Conservation (phyloP, 257 asterid species). For the Coffea canephora region DNA sequence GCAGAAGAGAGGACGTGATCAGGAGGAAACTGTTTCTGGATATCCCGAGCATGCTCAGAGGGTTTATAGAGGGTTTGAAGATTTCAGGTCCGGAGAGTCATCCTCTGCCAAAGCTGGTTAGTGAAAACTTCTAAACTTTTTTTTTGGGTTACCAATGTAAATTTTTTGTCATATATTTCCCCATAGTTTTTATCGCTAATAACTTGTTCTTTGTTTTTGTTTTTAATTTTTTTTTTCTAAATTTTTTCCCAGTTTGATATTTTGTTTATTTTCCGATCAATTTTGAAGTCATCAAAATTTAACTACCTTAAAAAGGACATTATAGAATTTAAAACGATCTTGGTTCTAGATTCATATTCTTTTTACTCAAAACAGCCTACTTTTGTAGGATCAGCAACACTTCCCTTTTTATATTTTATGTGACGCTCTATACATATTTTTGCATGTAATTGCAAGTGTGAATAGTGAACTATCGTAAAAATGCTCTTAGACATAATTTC, state of each 20-base stretch:
- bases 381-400: background rate
- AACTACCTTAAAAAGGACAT: background rate
- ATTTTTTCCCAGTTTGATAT: background rate
- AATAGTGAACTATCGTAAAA: slow-evolving; percentile 3
- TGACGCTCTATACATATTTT: background rate
- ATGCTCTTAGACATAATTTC: background rate
- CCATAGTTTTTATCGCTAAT: background rate
- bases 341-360: background rate
- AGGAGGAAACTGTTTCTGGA: slow-evolving; percentile 41
- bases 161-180: background rate
- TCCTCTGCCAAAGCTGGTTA: slow-evolving; percentile 54
- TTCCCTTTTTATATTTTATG: background rate
- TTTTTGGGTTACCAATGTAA: background rate
- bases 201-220: background rate
- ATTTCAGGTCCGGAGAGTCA: slow-evolving; percentile 35
- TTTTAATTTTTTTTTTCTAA: background rate
- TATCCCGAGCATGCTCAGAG: slow-evolving; percentile 27
- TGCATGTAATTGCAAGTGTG: slow-evolving; percentile 27
- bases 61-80: slow-evolving; percentile 31
- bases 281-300: background rate
- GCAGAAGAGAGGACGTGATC: slow-evolving; percentile 65
- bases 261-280: background rate
- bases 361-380: background rate
- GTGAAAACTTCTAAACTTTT: background rate
- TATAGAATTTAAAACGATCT: background rate